Base-by-base conservation (phyloP, 805 yeast genomes). In the Blastobotrys attinorum region DNA sequence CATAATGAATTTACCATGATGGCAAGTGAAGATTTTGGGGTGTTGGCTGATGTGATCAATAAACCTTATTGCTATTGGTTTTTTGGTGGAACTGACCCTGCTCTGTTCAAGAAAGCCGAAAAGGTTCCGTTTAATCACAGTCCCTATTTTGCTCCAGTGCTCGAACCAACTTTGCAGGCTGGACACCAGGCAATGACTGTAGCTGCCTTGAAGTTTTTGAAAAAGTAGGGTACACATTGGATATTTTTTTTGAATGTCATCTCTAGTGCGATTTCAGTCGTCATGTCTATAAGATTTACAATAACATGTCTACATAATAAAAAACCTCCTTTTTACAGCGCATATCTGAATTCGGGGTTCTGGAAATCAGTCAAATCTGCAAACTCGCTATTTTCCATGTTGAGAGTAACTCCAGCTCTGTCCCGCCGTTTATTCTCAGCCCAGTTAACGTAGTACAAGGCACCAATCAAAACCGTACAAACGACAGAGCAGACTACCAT, bases 341-440 rank as follows among this genome's bases (percentile, higher is more conserved):
- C 41, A 37, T 48, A 50, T 20, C 54, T 20, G 44, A 50, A 77
- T 20, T 62, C 64, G 7, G 72, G 72, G 58, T 76, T 77, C 55
- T 76, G 73, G 41, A 60, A 62, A 53, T 75, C 80, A 2, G 81
- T 76, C 56, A 72, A 58, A 51, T 76, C 81, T 20, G 40, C n/a
- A 34, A 42, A 37, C 42, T 47, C 49, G 31, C 31, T 16, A 29
- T 47, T 25, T 40, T 42, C 50, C 47, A 35, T 42, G 3, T 27
- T 33, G 4, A 42, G 22, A 10, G 3, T 5, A 18, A 29, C 43
- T 18, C 31, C 17, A 6, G n/a, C 16, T 22, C 27, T 17, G 36
- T 44, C 47, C 21, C 43, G 36, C 10, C 43, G 39, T 16, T 25
- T 23, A 37, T 44, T 44, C 20, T 35, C 44, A 13, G 31, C 18